These are phyloP conservation scores for Penicillium concentricum DNA, from an alignment of 2,329 filamentous ascomycete genomes.

Conservation along the genomic window DNA sequence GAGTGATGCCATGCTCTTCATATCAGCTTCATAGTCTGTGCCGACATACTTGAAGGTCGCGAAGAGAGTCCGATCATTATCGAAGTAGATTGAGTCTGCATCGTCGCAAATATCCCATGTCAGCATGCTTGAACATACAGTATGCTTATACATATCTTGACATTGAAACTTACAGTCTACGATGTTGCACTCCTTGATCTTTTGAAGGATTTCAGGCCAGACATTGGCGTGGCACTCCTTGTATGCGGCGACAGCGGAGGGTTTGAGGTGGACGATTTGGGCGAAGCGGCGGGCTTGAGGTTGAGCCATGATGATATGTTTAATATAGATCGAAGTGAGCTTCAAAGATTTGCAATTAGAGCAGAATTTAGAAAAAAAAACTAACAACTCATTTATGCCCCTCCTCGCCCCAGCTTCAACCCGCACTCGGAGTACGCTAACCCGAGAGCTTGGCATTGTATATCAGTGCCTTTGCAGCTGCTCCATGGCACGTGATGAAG, in stretches of 20 bases:
- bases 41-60: slow-evolving; percentile 79
- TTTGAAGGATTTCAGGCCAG: slow-evolving; percentile 74
- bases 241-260: slow-evolving; percentile 65
- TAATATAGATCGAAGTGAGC: not conserved
- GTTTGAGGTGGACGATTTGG: slow-evolving; percentile 71
- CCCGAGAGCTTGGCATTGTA: slow-evolving; percentile 19
- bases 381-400: slow-evolving; percentile 3
- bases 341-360: not conserved
- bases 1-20: slow-evolving; percentile 72
- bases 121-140: not conserved
- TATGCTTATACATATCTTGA: not conserved
- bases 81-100: slow-evolving; percentile 68
- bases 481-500: no score
- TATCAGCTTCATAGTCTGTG: slow-evolving; percentile 68
- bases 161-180: slow-evolving; percentile 59
- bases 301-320: slow-evolving; percentile 14
- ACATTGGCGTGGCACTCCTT: slow-evolving; percentile 71
- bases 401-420: slow-evolving; percentile 17
- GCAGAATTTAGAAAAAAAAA: not conserved
- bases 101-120: not conserved
- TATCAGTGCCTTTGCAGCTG: not conserved
- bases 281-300: slow-evolving; percentile 52
- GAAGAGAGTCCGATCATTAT: slow-evolving; percentile 68
- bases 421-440: slow-evolving; percentile 26
- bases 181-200: slow-evolving; percentile 75